phyloP scores from a whole-genome alignment of 2,329 filamentous ascomycete species.

The Lasiodiplodia theobromae region DNA sequence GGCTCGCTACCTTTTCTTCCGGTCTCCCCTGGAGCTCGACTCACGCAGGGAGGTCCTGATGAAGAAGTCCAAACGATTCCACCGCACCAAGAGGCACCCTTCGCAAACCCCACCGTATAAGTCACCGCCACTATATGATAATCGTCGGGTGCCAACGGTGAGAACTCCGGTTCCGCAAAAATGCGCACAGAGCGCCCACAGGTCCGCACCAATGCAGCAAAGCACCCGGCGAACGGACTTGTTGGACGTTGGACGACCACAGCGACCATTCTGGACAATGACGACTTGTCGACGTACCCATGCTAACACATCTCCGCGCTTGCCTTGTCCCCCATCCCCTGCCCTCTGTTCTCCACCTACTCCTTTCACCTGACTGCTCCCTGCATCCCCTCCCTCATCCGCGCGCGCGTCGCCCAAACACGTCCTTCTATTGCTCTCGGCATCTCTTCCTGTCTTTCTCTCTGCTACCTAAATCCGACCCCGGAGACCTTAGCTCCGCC shows the following conservation, averaged over 20 bases:
- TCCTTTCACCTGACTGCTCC: neutral
- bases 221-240: neutral
- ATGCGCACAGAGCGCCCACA: conserved; percentile 1
- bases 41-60: neutral
- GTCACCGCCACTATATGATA: conserved; percentile 9
- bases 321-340: neutral
- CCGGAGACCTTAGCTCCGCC: conserved; percentile 11
- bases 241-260: neutral
- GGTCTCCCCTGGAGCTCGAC: neutral
- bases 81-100: neutral
- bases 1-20: conserved; percentile 16
- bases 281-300: neutral
- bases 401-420: conserved; percentile 6
- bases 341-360: conserved; percentile 2
- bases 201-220: neutral
- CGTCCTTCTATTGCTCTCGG: neutral
- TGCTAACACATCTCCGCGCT: conserved; percentile 1
- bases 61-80: neutral
- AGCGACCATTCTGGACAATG: neutral
- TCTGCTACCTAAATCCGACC: neutral
- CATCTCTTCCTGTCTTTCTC: neutral
- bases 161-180: neutral
- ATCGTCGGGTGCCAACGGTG: neutral
- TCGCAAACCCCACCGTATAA: neutral
- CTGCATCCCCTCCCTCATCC: neutral